These are phyloP conservation scores for Epichloe gansuensis DNA, from an alignment of 2,329 filamentous ascomycete genomes.

Conservation along the genomic window DNA sequence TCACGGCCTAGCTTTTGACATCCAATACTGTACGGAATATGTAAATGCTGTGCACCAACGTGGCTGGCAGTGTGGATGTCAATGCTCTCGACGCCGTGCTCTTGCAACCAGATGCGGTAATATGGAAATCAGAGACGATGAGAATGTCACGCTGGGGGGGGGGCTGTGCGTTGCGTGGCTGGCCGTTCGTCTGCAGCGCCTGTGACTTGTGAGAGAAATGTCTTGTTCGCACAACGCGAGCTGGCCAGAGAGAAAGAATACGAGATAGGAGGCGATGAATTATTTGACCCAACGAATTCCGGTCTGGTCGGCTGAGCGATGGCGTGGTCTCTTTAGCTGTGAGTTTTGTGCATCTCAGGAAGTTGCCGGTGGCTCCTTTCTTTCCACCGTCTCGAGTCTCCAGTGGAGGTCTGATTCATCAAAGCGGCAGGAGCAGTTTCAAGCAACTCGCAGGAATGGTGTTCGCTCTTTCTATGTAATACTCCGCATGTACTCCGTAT, in stretches of 20 bases:
- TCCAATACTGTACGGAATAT: background rate
- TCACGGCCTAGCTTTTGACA: background rate
- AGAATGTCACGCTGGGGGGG: background rate
- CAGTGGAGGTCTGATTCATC: background rate
- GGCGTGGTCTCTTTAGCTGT: background rate
- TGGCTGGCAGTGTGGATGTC: constrained; percentile 1
- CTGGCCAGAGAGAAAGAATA: constrained; percentile 4
- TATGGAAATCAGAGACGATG: background rate
- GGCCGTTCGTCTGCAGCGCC: background rate
- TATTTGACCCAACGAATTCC: background rate
- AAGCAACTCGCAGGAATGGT: background rate
- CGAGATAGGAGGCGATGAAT: constrained; percentile 4
- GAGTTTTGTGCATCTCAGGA: background rate
- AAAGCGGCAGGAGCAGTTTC: background rate
- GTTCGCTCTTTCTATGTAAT: background rate
- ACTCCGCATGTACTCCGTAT: too few relatives aligned
- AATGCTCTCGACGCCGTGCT: constrained; percentile 1
- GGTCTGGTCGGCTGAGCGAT: background rate
- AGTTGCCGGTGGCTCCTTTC: constrained; percentile 1
- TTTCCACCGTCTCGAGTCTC: background rate
- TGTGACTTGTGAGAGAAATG: background rate
- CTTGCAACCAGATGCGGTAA: background rate
- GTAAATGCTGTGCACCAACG: background rate
- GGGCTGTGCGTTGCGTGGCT: background rate
- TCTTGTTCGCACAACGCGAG: background rate